Conservation (phyloP, 352 stramenopile species). For the Pythium rhizo-oryzae region DNA sequence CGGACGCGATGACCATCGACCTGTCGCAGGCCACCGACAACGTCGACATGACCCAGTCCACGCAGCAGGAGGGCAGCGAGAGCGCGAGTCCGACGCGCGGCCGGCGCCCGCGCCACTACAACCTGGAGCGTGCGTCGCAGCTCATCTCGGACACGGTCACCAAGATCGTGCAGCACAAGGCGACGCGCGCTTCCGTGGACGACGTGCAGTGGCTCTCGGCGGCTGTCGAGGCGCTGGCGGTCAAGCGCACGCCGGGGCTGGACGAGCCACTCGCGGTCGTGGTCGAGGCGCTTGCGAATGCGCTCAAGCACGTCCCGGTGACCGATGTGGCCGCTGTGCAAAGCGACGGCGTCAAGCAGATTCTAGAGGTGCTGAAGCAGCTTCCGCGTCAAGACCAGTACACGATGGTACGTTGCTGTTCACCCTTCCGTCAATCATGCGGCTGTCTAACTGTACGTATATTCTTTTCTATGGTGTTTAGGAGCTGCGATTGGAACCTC, state of each 20-base stretch:
- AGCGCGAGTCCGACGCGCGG: neutral
- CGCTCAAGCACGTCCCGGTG: constrained; percentile 20
- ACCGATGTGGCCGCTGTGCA: constrained; percentile 12
- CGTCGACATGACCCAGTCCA: constrained; percentile 24
- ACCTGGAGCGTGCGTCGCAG: constrained; percentile 10
- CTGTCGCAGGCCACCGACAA: constrained; percentile 25
- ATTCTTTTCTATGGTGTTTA: constrained; percentile 6
- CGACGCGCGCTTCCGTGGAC: neutral
- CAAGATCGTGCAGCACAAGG: constrained; percentile 2
- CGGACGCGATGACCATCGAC: constrained; percentile 16
- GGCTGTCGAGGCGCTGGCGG: constrained; percentile 11
- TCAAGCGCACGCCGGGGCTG: constrained; percentile 11
- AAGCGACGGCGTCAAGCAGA: constrained; percentile 23
- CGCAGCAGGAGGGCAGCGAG: constrained; percentile 16
- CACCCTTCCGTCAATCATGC: neutral
- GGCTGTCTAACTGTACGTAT: neutral
- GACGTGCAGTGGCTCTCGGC: constrained; percentile 21
- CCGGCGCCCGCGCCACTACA: constrained; percentile 7
- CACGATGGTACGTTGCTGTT: constrained; percentile 21
- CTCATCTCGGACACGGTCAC: constrained; percentile 14
- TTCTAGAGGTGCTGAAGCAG: constrained; percentile 24
- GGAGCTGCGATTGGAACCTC: constrained; percentile 25
- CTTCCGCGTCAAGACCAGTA: constrained; percentile 23
- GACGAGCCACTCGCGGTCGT: constrained; percentile 13
- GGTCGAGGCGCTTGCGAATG: constrained; percentile 23